Percentiles rank a stretch among this genome's conserved stretches.
phyloP scores from a whole-genome alignment of 148 eudicot species.

The Bassia scoparia region DNA sequence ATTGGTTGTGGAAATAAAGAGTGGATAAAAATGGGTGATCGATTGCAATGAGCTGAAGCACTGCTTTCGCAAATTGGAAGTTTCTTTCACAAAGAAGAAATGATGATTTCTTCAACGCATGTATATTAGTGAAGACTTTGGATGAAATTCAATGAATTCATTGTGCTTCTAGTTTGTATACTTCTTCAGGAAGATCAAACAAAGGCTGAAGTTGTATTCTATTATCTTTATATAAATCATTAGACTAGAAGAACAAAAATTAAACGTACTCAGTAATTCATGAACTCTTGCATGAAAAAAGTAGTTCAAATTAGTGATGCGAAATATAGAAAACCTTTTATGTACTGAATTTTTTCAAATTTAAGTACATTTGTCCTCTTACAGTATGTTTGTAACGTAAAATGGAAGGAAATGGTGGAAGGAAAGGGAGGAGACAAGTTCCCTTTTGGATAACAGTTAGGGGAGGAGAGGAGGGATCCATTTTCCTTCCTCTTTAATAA shows the following conservation, averaged over 20 bases:
- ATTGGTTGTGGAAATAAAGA: slow-evolving; percentile 32
- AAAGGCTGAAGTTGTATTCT: slow-evolving; percentile 48
- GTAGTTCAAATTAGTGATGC: not conserved
- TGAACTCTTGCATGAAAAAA: not conserved
- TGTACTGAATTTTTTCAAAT: no score
- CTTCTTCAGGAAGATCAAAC: slow-evolving; percentile 68
- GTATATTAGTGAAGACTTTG: slow-evolving; percentile 60
- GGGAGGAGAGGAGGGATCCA: no score
- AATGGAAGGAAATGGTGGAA: no score
- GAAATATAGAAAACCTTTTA: no score
- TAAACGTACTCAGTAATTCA: not conserved
- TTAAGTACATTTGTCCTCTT: no score
- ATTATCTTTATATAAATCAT: not conserved
- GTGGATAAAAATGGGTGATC: slow-evolving; percentile 74
- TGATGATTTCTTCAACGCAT: slow-evolving; percentile 62
- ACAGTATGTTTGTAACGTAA: no score
- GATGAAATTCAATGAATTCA: slow-evolving; percentile 77
- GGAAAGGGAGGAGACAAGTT: no score
- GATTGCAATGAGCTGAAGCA: slow-evolving; percentile 67
- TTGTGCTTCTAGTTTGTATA: slow-evolving; percentile 90
- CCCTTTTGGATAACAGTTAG: no score
- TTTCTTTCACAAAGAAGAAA: slow-evolving; percentile 69
- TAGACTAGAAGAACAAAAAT: not conserved
- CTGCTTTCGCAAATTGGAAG: slow-evolving; percentile 64
- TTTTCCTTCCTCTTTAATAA: no score